Percentiles rank a stretch among this genome's conserved stretches.
These are phyloP conservation scores for Neoscytalidium dimidiatum DNA, from an alignment of 2,329 filamentous ascomycete species.

Conservation along the genomic window DNA sequence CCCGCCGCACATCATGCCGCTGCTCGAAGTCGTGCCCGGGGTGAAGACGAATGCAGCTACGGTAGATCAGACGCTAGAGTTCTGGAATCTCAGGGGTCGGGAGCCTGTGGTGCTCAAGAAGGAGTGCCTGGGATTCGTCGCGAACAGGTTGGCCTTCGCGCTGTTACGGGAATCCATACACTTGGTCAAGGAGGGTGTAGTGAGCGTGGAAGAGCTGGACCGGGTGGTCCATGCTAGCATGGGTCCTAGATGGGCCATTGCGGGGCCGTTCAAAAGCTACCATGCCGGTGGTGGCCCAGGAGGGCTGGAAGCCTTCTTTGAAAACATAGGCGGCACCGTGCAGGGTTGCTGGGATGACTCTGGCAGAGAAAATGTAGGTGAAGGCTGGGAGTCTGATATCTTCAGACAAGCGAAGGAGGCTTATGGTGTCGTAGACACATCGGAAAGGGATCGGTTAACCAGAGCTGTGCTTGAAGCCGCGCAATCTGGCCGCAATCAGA, in stretches of 20 bases:
- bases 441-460: constrained; percentile 45
- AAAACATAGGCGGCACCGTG: constrained; percentile 59
- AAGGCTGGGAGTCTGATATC: constrained; percentile 50
- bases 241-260: constrained; percentile 58
- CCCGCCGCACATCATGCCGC: constrained; percentile 62
- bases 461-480: constrained; percentile 43
- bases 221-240: constrained; percentile 53
- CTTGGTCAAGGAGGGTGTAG: constrained; percentile 56
- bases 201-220: constrained; percentile 56
- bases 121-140: constrained; percentile 58
- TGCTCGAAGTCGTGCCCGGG: constrained; percentile 60
- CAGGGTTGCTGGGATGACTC: constrained; percentile 56
- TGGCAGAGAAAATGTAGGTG: constrained; percentile 45
- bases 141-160: constrained; percentile 60
- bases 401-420: constrained; percentile 48
- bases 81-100: constrained; percentile 47
- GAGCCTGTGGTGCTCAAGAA: constrained; percentile 54
- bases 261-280: constrained; percentile 61
- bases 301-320: constrained; percentile 55
- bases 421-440: constrained; percentile 49
- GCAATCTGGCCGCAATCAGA: background rate
- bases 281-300: constrained; percentile 59
- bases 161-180: constrained; percentile 57
- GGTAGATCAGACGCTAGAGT: constrained; percentile 45
- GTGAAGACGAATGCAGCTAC: constrained; percentile 42